Conservation (phyloP, 768 basidiomycete species). For the Strobilomyces dryophilus region DNA sequence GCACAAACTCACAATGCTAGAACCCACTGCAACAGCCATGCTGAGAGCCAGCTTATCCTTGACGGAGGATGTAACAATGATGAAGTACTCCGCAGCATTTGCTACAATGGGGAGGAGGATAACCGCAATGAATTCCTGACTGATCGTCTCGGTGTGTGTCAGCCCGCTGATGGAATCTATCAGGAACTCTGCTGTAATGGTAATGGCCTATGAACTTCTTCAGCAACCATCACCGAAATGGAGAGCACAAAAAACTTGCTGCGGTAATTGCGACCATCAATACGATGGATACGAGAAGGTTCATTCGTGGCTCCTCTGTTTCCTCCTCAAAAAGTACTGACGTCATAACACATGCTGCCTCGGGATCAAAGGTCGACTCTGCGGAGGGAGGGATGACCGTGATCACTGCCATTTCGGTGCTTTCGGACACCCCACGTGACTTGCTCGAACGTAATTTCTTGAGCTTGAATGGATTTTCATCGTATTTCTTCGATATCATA, state of each 20-base stretch:
- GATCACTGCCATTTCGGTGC: slow-evolving; percentile 2
- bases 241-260: slow-evolving; percentile 36
- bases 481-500: slow-evolving; percentile 38
- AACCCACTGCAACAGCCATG: slow-evolving; percentile 83
- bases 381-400: slow-evolving; percentile 10
- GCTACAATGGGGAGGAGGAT: slow-evolving; percentile 90
- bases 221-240: background rate
- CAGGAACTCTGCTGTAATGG: slow-evolving; percentile 59
- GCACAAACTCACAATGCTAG: slow-evolving; percentile 58
- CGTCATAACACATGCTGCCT: background rate
- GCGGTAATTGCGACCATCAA: slow-evolving; percentile 57
- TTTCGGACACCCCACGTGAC: background rate
- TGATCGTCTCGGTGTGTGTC: slow-evolving; percentile 51
- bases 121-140: slow-evolving; percentile 80
- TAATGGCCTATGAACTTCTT: slow-evolving; percentile 39
- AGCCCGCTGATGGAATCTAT: slow-evolving; percentile 82
- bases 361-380: slow-evolving; percentile 10
- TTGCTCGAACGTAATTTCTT: slow-evolving; percentile 18
- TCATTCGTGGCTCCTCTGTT: slow-evolving; percentile 48
- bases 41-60: slow-evolving; percentile 87
- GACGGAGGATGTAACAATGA: slow-evolving; percentile 87
- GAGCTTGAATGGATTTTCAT: slow-evolving; percentile 35
- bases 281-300: slow-evolving; percentile 47
- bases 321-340: slow-evolving; percentile 17
- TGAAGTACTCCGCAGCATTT: slow-evolving; percentile 88